These are phyloP conservation scores for Stentor coeruleus DNA, from an alignment of 73 alveolate species.

Conservation along the genomic window DNA sequence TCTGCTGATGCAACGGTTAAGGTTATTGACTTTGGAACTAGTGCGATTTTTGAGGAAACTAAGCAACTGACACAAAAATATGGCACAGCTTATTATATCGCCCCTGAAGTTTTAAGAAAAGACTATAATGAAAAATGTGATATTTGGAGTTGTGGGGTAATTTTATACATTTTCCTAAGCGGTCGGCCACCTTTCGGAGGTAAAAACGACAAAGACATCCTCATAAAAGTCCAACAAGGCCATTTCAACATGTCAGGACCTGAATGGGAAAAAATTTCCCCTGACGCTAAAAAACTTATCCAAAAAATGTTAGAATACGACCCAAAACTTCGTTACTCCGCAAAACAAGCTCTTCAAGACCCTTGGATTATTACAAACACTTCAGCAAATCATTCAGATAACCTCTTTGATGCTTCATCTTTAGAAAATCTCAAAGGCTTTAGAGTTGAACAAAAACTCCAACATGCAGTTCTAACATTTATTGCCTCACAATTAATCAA, in stretches of 20 bases:
- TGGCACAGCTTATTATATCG: constrained; percentile 61
- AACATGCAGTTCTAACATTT: constrained; percentile 47
- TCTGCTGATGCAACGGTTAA: constrained; percentile 33
- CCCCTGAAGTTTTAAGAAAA: constrained; percentile 68
- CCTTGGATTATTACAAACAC: constrained; percentile 37
- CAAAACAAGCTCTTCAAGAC: constrained; percentile 17
- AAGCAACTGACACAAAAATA: too few species aligned
- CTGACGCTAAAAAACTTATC: constrained; percentile 50
- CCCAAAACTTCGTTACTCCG: constrained; percentile 36
- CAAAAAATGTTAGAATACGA: constrained; percentile 36
- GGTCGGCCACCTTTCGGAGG: constrained; percentile 68
- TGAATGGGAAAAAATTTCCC: constrained; percentile 41
- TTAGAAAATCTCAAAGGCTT: too few species aligned
- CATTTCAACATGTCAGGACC: too few species aligned
- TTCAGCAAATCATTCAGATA: neutral
- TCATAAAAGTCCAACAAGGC: constrained; percentile 51
- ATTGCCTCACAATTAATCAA: constrained; percentile 32
- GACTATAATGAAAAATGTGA: constrained; percentile 72
- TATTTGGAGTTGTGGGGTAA: constrained; percentile 76
- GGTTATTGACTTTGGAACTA: constrained; percentile 47
- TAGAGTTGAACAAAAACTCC: constrained; percentile 36
- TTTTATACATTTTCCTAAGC: constrained; percentile 49
- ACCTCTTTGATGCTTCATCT: too few species aligned
- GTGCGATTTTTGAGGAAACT: constrained; percentile 28
- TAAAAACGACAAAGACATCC: constrained; percentile 51